A percentile compares a stretch with the other conserved stretches of the same genome.
Evolutionary conservation across 2,329 filamentous ascomycete genomes (phyloP).

Genomic region (Myriangium duriaei): DNA sequence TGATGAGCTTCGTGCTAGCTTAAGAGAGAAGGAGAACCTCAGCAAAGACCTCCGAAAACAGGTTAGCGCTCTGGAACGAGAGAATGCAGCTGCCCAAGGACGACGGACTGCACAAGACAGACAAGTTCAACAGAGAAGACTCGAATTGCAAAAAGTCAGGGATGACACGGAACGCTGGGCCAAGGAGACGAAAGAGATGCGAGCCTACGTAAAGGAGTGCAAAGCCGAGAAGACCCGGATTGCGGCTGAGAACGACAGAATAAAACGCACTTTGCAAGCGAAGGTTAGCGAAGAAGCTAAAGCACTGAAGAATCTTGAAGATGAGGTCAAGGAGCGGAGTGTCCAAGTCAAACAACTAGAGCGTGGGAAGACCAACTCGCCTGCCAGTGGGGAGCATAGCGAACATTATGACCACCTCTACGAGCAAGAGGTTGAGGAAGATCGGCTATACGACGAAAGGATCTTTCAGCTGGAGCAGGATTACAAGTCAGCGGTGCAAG

Average conservation of each 20-base stretch:
- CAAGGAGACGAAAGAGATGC: slow-evolving; percentile 46
- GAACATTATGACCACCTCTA: slow-evolving; percentile 13
- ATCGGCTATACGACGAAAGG: slow-evolving; percentile 26
- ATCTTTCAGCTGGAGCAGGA: slow-evolving; percentile 19
- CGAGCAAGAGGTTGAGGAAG: slow-evolving; percentile 27
- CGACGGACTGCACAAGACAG: slow-evolving; percentile 69
- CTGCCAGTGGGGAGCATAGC: slow-evolving; percentile 17
- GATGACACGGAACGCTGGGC: slow-evolving; percentile 60
- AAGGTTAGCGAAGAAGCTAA: slow-evolving; percentile 30
- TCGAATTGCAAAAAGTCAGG: slow-evolving; percentile 55
- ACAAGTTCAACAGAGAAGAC: slow-evolving; percentile 53
- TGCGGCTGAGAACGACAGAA: slow-evolving; percentile 26
- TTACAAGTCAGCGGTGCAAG: slow-evolving; percentile 19
- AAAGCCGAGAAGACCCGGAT: slow-evolving; percentile 32
- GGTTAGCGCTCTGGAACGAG: slow-evolving; percentile 64
- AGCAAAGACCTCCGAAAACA: slow-evolving; percentile 75
- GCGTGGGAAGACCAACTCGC: slow-evolving; percentile 46
- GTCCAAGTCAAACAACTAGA: slow-evolving; percentile 61
- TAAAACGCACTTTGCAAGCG: slow-evolving; percentile 29
- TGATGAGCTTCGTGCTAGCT: slow-evolving; percentile 60
- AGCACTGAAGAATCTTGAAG: slow-evolving; percentile 51
- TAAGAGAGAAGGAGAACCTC: slow-evolving; percentile 84
- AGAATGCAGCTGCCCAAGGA: slow-evolving; percentile 69
- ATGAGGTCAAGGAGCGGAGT: slow-evolving; percentile 60
- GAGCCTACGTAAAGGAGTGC: slow-evolving; percentile 26